Conservation (phyloP, 371 early-diverging fungal genomes). For the Syncephalastrum racemosum region DNA sequence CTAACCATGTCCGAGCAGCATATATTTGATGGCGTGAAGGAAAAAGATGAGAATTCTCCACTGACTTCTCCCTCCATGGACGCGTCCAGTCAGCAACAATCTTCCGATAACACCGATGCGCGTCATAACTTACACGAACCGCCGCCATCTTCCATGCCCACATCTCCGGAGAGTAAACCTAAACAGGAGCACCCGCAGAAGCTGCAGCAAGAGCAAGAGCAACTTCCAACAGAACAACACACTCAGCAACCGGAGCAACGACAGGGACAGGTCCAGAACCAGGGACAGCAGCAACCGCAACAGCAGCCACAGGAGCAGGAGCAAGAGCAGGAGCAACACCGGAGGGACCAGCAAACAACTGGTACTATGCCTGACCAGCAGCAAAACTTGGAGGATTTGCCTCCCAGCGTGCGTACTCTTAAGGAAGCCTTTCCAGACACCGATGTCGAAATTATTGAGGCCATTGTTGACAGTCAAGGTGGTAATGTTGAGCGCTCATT, state of each 20-base stretch:
- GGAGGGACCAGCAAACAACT: neutral
- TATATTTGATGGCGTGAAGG: too few species aligned
- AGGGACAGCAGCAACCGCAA: neutral
- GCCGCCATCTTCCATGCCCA: too few species aligned
- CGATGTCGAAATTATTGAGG: constrained; percentile 46
- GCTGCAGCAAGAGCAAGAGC: constrained; percentile 7
- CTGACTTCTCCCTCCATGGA: too few species aligned
- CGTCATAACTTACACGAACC: too few species aligned
- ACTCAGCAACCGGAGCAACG: neutral
- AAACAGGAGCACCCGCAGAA: neutral
- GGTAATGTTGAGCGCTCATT: constrained; percentile 38
- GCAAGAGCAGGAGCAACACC: too few species aligned
- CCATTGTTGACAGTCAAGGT: constrained; percentile 37
- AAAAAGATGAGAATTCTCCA: too few species aligned
- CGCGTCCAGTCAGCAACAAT: too few species aligned
- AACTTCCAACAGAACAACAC: neutral
- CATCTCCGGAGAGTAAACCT: neutral
- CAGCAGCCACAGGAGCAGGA: constrained; percentile 1
- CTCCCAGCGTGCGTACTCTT: constrained; percentile 24
- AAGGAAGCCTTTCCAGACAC: constrained; percentile 52
- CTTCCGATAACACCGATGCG: too few species aligned
- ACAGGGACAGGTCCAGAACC: neutral
- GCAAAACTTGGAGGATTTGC: constrained; percentile 4
- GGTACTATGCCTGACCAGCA: neutral
- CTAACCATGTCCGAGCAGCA: too few species aligned